Base-by-base conservation (phyloP, 2,329 filamentous ascomycete species). In the Exophiala viscosa region DNA sequence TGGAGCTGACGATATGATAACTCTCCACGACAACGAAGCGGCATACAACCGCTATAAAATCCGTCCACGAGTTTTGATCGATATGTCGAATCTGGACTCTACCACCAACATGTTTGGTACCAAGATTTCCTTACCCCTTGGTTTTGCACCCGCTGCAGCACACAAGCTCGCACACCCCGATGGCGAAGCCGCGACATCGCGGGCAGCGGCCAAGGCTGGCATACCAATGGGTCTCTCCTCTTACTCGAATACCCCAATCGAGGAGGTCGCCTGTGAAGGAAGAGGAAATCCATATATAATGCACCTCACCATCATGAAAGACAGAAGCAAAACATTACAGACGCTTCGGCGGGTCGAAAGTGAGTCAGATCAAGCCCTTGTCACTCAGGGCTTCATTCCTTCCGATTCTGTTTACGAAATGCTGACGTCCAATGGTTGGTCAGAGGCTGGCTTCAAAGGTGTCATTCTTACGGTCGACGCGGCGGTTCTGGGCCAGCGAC, bases 391-490 rank as follows among this genome's bases (percentile, higher is more conserved):
- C 23, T 28, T 7, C 23, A 28, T 5, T 28, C 23, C 23, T 5
- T 28, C 2, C 5, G 5, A 28, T 28, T 7, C 8, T 28, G 23
- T 28, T 28, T 7, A 28, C 5, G 5, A 28, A 5, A 5, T 4
- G 23, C 23, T 28, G 23, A 28, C 23, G 23, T 28, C 5, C 23
- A 28, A 28, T 28, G 23, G 8, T 28, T 28, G 23, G 8, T 28
- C 23, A 28, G 63, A 59, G 20, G 66, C 70, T 3, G 75, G 75
- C 5, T 78, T 73, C 61, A 73, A 71, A 46, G 76, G 76, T 1
- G 66, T 80, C 13, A 69, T 80, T 36, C 63, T 81, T 3, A 76
- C 77, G 0, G 74, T 76, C 9, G 78, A 81, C 57, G 69, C 70
- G 1, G 76, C 78, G 0, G 68, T 76, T 3, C 68, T 80, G 0